These are phyloP conservation scores for Naegleria gruberi DNA, from an alignment of 208 protist genomes.

Conservation along the genomic window DNA sequence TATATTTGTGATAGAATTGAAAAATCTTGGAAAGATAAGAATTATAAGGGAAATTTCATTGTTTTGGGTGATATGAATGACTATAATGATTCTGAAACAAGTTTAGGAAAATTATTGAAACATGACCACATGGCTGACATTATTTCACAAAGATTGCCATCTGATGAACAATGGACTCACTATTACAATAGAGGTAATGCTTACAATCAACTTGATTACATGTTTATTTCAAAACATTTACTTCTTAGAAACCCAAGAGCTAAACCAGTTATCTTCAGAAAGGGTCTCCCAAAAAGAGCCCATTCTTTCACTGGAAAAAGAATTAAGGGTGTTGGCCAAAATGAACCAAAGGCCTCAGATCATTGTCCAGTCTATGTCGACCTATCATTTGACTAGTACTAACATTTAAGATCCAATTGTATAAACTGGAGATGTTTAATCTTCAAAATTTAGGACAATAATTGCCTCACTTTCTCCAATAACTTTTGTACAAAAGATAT, in stretches of 20 bases:
- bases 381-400: background rate
- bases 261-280: background rate
- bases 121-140: background rate
- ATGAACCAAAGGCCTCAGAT: background rate
- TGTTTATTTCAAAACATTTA: background rate
- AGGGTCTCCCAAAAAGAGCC: background rate
- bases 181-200: background rate
- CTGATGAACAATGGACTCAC: background rate
- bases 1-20: background rate
- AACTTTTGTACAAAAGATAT: no score
- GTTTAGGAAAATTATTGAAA: background rate
- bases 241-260: background rate
- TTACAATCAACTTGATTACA: background rate
- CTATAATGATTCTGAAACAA: background rate
- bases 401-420: no score
- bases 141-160: background rate
- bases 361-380: background rate
- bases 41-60: background rate
- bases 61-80: background rate
- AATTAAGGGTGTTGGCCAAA: background rate
- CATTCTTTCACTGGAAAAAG: background rate
- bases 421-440: no score
- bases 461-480: no score
- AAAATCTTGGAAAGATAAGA: background rate
- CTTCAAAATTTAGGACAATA: no score